Evolutionary conservation across 2,329 filamentous ascomycete species (phyloP), one percentile per base, ranked within the genome.

Genomic region (Diaporthe aspalathi): DNA sequence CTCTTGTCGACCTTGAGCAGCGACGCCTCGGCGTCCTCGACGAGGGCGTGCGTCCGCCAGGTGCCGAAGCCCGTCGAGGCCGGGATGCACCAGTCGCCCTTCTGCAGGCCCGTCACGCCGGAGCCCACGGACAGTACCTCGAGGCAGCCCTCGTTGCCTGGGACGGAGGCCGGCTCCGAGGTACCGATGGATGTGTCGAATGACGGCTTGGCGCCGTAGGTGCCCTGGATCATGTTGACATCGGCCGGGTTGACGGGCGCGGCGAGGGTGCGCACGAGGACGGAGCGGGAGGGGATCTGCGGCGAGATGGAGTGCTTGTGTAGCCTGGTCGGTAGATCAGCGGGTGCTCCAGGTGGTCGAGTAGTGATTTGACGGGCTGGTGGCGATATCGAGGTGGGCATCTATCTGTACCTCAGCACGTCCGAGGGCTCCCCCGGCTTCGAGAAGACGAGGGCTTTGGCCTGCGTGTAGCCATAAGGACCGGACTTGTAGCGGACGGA

Each of bases 171-270:
- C 2, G 95, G 94, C 29, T 90, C 85, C 1, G 90, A 75, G 0
- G 95, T 98, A 70, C 94, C 93, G 68, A 99, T 89, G 1, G 89
- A 82, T 7, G 90, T 91, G 22, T 90, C 91, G 82, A 97, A 95
- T 54, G 88, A 85, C 0, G 95, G 94, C 80, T 94, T 94, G 56
- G 91, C 91, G 73, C 95, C 95, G 84, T 99, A 99, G 5, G 95
- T 94, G 75, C 96, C 96, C 85, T 99, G 96, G 78, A 99, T 93
- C 78, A 95, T 95, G 86, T 99, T 99, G 82, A 99, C 93, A 83
- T 99, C 96, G 78, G 96, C 95, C 29, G 96, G 96, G 84, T 99
- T 99, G 81, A 99, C 94, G 70, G 96, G 94, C 1, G 94, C 91
- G 40, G 95, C 93, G 77, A 99, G 93, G 77, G 96, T 92, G 81